Conservation (phyloP, 352 stramenopile species). For the Phytophthora sp. region DNA sequence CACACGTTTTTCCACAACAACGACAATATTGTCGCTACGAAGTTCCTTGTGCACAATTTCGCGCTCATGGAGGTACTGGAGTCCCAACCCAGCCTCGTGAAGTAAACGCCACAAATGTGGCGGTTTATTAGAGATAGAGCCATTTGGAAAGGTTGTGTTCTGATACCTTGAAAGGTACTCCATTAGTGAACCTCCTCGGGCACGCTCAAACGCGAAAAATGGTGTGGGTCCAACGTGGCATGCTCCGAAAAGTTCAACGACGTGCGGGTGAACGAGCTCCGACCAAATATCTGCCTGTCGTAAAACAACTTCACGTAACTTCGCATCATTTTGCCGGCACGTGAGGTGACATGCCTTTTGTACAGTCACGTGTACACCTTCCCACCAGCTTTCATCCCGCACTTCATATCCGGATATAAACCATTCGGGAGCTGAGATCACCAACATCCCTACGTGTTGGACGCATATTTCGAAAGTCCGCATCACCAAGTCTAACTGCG, state of each 20-base stretch:
- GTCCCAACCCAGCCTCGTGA: slow-evolving; percentile 30
- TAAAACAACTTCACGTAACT: slow-evolving; percentile 22
- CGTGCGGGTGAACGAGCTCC: slow-evolving; percentile 39
- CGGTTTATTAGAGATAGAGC: neutral
- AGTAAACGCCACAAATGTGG: slow-evolving; percentile 28
- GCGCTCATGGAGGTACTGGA: slow-evolving; percentile 46
- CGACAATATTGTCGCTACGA: slow-evolving; percentile 29
- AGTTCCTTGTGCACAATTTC: slow-evolving; percentile 36
- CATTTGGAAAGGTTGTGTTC: neutral
- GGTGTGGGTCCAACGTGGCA: slow-evolving; percentile 24
- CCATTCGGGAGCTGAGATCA: slow-evolving; percentile 28
- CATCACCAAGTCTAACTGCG: slow-evolving; percentile 17
- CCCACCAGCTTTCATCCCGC: slow-evolving; percentile 37
- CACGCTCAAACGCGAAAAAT: slow-evolving; percentile 37
- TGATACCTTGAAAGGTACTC: slow-evolving; percentile 14
- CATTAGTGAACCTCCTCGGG: slow-evolving; percentile 23
- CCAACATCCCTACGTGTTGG: neutral
- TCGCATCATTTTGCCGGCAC: neutral
- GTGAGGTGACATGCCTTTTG: neutral
- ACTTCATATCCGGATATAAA: slow-evolving; percentile 38
- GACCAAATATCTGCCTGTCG: slow-evolving; percentile 39
- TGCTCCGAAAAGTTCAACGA: slow-evolving; percentile 40
- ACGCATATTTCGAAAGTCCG: slow-evolving; percentile 23
- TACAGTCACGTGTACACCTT: slow-evolving; percentile 34
- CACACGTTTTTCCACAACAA: slow-evolving; percentile 25